These are phyloP conservation scores for Penicillium sp. DNA, from an alignment of 2,329 filamentous ascomycete genomes.

Conservation along the genomic window DNA sequence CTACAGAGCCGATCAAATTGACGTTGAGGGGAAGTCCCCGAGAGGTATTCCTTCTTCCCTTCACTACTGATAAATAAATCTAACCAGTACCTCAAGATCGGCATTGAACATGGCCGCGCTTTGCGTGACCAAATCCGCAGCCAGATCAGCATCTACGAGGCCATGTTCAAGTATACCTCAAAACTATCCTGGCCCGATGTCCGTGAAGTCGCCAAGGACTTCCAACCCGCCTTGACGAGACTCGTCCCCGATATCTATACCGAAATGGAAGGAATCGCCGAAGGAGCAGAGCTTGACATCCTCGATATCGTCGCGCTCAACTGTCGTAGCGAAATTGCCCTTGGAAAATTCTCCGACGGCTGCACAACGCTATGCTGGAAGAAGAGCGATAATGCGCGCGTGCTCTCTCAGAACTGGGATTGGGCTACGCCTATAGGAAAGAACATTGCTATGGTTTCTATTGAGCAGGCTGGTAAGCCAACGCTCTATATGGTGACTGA, in stretches of 20 bases:
- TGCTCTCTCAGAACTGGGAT: conserved; percentile 61
- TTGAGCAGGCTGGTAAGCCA: conserved; percentile 47
- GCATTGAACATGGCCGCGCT: conserved; percentile 46
- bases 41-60: conserved; percentile 21
- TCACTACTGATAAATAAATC: background rate
- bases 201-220: conserved; percentile 47
- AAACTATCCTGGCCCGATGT: conserved; percentile 50
- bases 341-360: conserved; percentile 58
- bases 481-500: conserved; percentile 58
- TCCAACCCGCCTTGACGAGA: conserved; percentile 46
- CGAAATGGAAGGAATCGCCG: conserved; percentile 56
- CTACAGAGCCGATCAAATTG: conserved; percentile 22
- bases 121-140: conserved; percentile 43
- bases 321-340: conserved; percentile 60
- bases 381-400: conserved; percentile 35
- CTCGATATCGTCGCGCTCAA: conserved; percentile 59
- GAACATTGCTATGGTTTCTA: conserved; percentile 54
- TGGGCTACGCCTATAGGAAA: conserved; percentile 55
- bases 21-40: conserved; percentile 24
- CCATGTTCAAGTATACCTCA: conserved; percentile 49
- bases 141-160: conserved; percentile 50
- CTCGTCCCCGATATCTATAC: conserved; percentile 39
- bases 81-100: conserved; percentile 42
- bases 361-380: conserved; percentile 59
- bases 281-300: conserved; percentile 50